A percentile compares a stretch with the other conserved stretches of the same genome.
Conservation (phyloP, 306 rosid species). For the Prinsepia uniflora region DNA sequence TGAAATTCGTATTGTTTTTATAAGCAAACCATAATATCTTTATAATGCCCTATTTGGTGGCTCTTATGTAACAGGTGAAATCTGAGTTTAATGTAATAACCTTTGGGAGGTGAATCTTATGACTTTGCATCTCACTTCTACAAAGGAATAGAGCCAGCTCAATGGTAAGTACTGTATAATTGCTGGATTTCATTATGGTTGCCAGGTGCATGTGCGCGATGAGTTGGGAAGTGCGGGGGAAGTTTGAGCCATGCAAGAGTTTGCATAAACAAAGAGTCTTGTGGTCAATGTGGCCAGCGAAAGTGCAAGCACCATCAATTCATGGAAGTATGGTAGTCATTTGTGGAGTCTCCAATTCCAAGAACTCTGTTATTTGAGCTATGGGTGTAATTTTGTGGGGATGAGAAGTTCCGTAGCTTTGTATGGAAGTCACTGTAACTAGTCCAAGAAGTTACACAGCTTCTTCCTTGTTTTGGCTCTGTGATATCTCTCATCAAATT, state of each 20-base stretch:
- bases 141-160: slow-evolving; percentile 7
- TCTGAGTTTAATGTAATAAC: slow-evolving; percentile 29
- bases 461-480: neutral
- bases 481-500: neutral
- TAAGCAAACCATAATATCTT: slow-evolving; percentile 44
- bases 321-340: neutral
- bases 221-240: slow-evolving; percentile 6
- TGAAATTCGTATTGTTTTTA: slow-evolving; percentile 13
- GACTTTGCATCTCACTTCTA: slow-evolving; percentile 12
- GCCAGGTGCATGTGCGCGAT: slow-evolving; percentile 19
- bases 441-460: no score
- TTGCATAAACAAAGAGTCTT: neutral
- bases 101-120: slow-evolving; percentile 17
- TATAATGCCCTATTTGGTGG: slow-evolving; percentile 49
- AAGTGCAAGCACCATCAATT: slow-evolving; percentile 14
- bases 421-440: neutral
- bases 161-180: slow-evolving; percentile 36
- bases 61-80: slow-evolving; percentile 46
- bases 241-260: slow-evolving; percentile 7
- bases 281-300: neutral
- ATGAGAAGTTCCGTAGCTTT: neutral
- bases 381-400: neutral
- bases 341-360: neutral
- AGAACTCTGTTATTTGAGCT: slow-evolving; percentile 8
- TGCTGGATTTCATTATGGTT: slow-evolving; percentile 32